phyloP scores from a whole-genome alignment of 1,284 basidiomycete species.

The Xanthoconium separans region DNA sequence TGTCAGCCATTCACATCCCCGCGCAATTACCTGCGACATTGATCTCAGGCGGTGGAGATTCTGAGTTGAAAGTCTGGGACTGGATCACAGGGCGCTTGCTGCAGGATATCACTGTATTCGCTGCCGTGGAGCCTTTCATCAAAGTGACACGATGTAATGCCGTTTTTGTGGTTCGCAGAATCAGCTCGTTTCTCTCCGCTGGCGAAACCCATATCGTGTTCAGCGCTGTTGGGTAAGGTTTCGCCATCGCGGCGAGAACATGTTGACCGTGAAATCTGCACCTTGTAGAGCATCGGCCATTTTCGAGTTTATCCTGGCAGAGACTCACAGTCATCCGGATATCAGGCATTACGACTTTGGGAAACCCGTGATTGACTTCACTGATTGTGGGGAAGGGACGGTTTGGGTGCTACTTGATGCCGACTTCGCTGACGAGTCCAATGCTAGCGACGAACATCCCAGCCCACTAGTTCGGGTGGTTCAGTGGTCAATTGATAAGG shows the following conservation, averaged over 20 bases:
- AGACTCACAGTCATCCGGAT: conserved; percentile 24
- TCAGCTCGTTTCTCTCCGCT: conserved; percentile 25
- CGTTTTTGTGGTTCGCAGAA: conserved; percentile 31
- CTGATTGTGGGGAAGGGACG: conserved; percentile 36
- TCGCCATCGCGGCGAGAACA: not conserved
- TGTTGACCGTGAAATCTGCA: not conserved
- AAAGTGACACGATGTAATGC: conserved; percentile 44
- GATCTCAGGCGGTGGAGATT: conserved; percentile 88
- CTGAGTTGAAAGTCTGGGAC: conserved; percentile 75
- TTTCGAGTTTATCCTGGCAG: conserved; percentile 49
- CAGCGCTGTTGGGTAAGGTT: conserved; percentile 63
- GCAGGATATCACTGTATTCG: conserved; percentile 53
- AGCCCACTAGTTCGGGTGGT: conserved; percentile 16
- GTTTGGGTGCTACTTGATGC: conserved; percentile 55
- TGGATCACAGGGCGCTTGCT: conserved; percentile 64
- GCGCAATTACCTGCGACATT: conserved; percentile 48
- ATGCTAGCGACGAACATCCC: conserved; percentile 38
- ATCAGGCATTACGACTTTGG: conserved; percentile 50
- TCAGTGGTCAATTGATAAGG: conserved; percentile 21
- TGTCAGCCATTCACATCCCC: conserved; percentile 78
- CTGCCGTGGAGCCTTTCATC: conserved; percentile 61
- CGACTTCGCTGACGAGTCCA: conserved; percentile 31
- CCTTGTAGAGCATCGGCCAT: conserved; percentile 63
- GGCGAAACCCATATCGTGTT: conserved; percentile 53
- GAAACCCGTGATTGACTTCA: conserved; percentile 61